phyloP scores from a whole-genome alignment of 495 filamentous ascomycete species.

The Penicillium arizonense region DNA sequence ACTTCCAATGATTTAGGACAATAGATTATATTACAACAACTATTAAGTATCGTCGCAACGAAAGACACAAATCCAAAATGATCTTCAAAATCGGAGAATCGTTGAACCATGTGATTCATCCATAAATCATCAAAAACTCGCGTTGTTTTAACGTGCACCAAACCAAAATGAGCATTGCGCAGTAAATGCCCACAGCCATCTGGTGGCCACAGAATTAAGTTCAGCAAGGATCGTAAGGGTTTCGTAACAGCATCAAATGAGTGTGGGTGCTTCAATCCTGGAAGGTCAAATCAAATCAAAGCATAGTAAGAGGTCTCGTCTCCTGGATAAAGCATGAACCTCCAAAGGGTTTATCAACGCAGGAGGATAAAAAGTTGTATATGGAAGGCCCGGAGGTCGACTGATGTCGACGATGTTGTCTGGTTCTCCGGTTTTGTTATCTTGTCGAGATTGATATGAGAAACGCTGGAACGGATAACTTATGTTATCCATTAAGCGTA shows the following conservation, averaged over 20 bases:
- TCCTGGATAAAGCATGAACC: constrained; percentile 2
- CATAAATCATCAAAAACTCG: constrained; percentile 11
- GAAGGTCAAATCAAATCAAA: constrained; percentile 4
- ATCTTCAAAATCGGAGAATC: constrained; percentile 8
- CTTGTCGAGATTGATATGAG: neutral
- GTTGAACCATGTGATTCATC: constrained; percentile 13
- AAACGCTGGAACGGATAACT: neutral
- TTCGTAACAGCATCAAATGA: constrained; percentile 28
- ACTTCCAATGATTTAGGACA: neutral
- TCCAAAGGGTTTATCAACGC: constrained; percentile 16
- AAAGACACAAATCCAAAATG: constrained; percentile 5
- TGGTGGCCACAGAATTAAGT: neutral
- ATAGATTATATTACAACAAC: constrained; percentile 31
- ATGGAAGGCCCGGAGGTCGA: neutral
- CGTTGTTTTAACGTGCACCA: neutral
- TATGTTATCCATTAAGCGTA: constrained; percentile 21
- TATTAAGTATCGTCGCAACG: constrained; percentile 12
- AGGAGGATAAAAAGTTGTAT: constrained; percentile 9
- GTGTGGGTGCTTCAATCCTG: constrained; percentile 8
- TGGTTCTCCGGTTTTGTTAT: neutral
- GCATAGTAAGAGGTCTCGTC: constrained; percentile 7
- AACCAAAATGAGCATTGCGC: neutral
- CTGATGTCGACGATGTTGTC: neutral
- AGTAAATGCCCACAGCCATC: neutral
- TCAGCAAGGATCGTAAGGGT: constrained; percentile 24